Evolutionary conservation across 2,329 filamentous ascomycete species (phyloP), one percentile per base, ranked within the genome.

Genomic region (Ceratocystiopsis minuta): DNA sequence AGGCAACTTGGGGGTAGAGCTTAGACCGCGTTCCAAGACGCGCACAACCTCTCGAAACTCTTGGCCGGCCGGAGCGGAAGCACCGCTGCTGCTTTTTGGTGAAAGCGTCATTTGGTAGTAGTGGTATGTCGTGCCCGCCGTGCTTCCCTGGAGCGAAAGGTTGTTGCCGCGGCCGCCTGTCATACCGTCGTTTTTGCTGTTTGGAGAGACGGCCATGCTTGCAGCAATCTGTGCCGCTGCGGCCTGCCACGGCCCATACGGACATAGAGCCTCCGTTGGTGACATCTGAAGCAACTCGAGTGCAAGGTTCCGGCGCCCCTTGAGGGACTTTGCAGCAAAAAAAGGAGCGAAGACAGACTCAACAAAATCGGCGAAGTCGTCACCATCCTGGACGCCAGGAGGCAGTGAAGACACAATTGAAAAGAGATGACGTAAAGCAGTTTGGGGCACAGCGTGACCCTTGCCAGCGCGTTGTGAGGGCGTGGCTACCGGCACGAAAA

Each of bases 21-120:
- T 56, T 38, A 80, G 55, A 16, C 81, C 75, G 49, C 67, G 61
- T 50, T 78, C 68, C 3, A 93, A 64, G 32, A 92, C 69, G 16
- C 70, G 76, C 15, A 78, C 66, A 18, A 80, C 61, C 40, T 80
- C 73, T 10, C 80, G 75, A 48, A 83, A 86, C 43, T 84, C 77
- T 12, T 75, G 72, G 14, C 79, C 73, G 42, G 78, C 55, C 33
- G 72, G 62, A 44, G 65, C 57, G 10, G 66, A 62, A 31, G 51
- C 36, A 16, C 36, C 42, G n/a, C 34, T 31, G 14, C 34, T 37
- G 1, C 37, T 34, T 2, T 38, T 24, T 6, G 47, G 42, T 10
- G 43, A 44, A 15, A 46, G 24, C 12, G 43, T 42, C 42, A 46
- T 39, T 11, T 43, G 42, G 34, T 43, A 42, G 33, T 40, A 40